Conservation (phyloP, 495 filamentous ascomycete species). For the Neohortaea acidophila region DNA sequence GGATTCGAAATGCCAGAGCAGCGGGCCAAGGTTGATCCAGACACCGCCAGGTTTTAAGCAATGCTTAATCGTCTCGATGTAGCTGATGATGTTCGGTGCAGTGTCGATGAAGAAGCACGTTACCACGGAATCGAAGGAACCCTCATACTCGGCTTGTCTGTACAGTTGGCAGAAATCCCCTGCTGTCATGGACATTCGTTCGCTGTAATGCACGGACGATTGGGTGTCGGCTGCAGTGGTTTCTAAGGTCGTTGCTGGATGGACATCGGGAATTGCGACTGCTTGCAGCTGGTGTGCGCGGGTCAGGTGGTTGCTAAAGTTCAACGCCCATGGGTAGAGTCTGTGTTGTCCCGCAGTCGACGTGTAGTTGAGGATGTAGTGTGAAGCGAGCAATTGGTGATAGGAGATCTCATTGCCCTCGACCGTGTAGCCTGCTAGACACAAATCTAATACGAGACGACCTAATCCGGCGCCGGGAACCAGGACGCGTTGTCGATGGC, state of each 20-base stretch:
- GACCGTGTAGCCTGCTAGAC: slow-evolving; percentile 50
- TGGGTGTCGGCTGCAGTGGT: slow-evolving; percentile 18
- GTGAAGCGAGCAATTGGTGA: slow-evolving; percentile 75
- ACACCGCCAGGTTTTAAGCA: slow-evolving; percentile 66
- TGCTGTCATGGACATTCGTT: slow-evolving; percentile 71
- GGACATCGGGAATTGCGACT: slow-evolving; percentile 62
- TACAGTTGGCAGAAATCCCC: slow-evolving; percentile 76
- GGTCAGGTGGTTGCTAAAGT: slow-evolving; percentile 62
- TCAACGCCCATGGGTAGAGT: slow-evolving; percentile 65
- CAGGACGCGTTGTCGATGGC: slow-evolving; percentile 44
- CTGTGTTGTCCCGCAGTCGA: slow-evolving; percentile 28
- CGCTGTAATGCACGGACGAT: slow-evolving; percentile 22
- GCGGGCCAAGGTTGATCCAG: slow-evolving; percentile 78
- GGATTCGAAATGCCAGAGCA: slow-evolving; percentile 78
- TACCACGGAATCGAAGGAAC: slow-evolving; percentile 62
- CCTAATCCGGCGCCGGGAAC: slow-evolving; percentile 85
- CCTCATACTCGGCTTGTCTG: slow-evolving; percentile 38
- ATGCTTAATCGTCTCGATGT: slow-evolving; percentile 65
- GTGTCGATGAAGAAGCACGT: slow-evolving; percentile 96
- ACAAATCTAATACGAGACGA: slow-evolving; percentile 74
- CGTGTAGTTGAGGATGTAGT: slow-evolving; percentile 74
- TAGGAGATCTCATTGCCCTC: slow-evolving; percentile 96
- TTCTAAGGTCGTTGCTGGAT: slow-evolving; percentile 44
- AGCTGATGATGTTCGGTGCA: slow-evolving; percentile 77
- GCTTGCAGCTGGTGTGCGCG: slow-evolving; percentile 54